Conservation (phyloP, 2,329 filamentous ascomycete genomes). For the Aspergillus pseudoviridinutans region DNA sequence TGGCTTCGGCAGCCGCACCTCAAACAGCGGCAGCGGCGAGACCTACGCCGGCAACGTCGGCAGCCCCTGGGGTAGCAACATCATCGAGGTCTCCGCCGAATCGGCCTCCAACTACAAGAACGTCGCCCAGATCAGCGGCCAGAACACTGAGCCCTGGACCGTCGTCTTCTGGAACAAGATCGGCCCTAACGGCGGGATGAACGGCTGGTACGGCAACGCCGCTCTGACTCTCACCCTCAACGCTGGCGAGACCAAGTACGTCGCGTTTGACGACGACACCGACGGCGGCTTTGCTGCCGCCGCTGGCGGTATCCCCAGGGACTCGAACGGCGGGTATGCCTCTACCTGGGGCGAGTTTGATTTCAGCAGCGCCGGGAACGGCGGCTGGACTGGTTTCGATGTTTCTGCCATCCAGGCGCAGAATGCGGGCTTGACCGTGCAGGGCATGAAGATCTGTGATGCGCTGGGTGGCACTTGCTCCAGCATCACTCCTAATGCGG, state of each 20-base stretch:
- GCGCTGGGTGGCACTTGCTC: constrained; percentile 26
- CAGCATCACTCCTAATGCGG: constrained; percentile 21
- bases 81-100: constrained; percentile 30
- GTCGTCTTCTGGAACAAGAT: constrained; percentile 41
- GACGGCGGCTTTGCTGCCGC: constrained; percentile 34
- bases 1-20: constrained; percentile 32
- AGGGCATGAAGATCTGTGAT: constrained; percentile 37
- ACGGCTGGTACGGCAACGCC: constrained; percentile 34
- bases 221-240: constrained; percentile 29
- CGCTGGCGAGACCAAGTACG: constrained; percentile 33
- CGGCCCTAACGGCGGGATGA: constrained; percentile 29
- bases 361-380: constrained; percentile 26
- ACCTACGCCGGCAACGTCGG: constrained; percentile 38
- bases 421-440: constrained; percentile 24
- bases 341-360: constrained; percentile 36
- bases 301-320: constrained; percentile 22
- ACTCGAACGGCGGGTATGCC: constrained; percentile 24
- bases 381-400: constrained; percentile 32
- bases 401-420: constrained; percentile 34
- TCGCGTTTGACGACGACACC: constrained; percentile 34
- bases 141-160: constrained; percentile 30
- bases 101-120: constrained; percentile 34
- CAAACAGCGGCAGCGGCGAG: constrained; percentile 18
- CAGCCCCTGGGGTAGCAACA: constrained; percentile 39
- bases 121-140: constrained; percentile 32